Base-by-base conservation (phyloP, 106 monocot genomes). In the Allium fistulosum region DNA sequence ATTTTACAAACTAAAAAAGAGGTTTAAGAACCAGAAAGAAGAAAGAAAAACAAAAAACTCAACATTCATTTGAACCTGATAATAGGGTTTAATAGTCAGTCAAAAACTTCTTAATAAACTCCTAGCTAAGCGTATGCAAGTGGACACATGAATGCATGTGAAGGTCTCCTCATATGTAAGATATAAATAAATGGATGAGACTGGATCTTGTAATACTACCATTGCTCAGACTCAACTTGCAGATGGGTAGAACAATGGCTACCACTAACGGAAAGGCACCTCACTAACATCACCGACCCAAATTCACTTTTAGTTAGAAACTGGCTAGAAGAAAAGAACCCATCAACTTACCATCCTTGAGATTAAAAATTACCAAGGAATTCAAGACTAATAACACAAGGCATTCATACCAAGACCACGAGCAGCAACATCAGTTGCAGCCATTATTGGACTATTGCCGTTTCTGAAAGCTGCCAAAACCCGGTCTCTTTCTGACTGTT, bases 381-480 rank as follows among this genome's bases (percentile, higher is more conserved):
- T 69, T 71, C 78, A 94, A 37, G 62, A 81, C 58, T 67, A 72
- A 69, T 82, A 79, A 82, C 69, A 79, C 75, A 74, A 78, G 76
- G 58, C 75, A 70, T 65, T 79, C 92, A 81, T 97, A 97, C 97
- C 97, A 89, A 97, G 97, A 79, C 97, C 97, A 73, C 97, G 97
- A 58, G 97, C 97, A 61, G 97, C 97, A 59, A 97, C 97, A 82
- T 97, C 97, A 70, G 97, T 97, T 49, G 97, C 97, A 70, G 88
- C 81, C 97, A 97, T 97, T 69, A 97, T 87, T 62, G 92, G 97
- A 80, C 86, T 92, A 10, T 65, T 88, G 76, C 97, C 97, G 77
- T 84, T 97, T 80, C 79, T 97, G 77, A 97, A 97, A 61, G 92
- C 80, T 72, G 86, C 63, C 18, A 97, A 67, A 77, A 97, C 97